A percentile compares a stretch with the other conserved stretches of the same genome.
Conservation (phyloP, 495 filamentous ascomycete genomes). For the Aspergillus cavernicola region DNA sequence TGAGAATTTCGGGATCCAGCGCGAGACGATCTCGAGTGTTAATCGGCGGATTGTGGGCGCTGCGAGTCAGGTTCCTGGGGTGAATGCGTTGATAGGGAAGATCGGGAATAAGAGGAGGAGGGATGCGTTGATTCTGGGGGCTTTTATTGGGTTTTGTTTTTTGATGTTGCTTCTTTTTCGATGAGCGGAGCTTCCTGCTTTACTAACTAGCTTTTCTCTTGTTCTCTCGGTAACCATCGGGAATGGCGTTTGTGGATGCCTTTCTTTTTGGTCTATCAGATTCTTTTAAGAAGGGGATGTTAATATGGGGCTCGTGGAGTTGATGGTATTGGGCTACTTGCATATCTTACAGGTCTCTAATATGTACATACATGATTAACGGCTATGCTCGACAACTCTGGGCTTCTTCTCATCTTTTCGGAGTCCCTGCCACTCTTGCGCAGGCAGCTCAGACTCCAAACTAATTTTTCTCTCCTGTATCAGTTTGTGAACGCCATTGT, state of each 20-base stretch:
- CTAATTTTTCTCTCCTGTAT: constrained; percentile 52
- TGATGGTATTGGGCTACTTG: constrained; percentile 6
- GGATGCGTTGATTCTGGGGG: constrained; percentile 89
- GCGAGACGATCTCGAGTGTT: constrained; percentile 80
- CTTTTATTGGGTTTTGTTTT: constrained; percentile 87
- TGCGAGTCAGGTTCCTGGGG: constrained; percentile 84
- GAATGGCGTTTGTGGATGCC: constrained; percentile 14
- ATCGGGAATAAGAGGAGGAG: constrained; percentile 94
- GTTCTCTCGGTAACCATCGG: neutral
- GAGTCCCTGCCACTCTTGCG: constrained; percentile 13
- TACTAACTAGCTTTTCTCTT: neutral
- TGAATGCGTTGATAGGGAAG: constrained; percentile 88
- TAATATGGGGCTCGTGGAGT: constrained; percentile 12
- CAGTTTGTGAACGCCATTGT: constrained; percentile 64
- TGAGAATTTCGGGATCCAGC: constrained; percentile 81
- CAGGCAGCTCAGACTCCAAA: constrained; percentile 24
- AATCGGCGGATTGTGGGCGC: constrained; percentile 84
- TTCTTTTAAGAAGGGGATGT: constrained; percentile 12
- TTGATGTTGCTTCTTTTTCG: constrained; percentile 80
- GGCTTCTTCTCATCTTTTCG: constrained; percentile 14
- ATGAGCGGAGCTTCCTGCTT: constrained; percentile 41
- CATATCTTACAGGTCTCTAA: constrained; percentile 13
- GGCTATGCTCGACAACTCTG: constrained; percentile 17
- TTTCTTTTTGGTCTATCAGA: constrained; percentile 2
- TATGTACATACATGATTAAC: constrained; percentile 23